Conservation (phyloP, 2,329 filamentous ascomycete genomes). For the Fusarium sp. region DNA sequence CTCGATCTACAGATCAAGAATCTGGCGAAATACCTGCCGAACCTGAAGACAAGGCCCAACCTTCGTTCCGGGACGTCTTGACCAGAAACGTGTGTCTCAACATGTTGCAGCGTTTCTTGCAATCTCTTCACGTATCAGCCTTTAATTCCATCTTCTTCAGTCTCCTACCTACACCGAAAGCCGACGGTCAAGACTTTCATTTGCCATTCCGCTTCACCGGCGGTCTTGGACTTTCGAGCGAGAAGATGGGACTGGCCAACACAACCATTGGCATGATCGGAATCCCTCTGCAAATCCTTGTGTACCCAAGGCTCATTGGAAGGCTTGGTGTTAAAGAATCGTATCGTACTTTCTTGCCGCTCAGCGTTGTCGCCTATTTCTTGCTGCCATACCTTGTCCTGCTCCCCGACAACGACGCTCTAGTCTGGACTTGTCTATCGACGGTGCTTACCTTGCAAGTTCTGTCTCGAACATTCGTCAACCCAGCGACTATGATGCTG, state of each 20-base stretch:
- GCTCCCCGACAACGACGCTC: constrained; percentile 28
- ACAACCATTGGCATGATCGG: constrained; percentile 82
- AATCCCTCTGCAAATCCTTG: constrained; percentile 68
- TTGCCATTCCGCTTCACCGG: constrained; percentile 78
- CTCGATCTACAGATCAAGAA: background rate
- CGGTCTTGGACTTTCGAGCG: constrained; percentile 80
- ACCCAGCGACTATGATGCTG: constrained; percentile 71
- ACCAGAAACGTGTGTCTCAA: constrained; percentile 68
- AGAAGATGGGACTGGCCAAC: constrained; percentile 82
- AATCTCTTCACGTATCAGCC: constrained; percentile 80
- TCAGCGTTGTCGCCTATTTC: constrained; percentile 76
- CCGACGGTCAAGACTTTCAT: constrained; percentile 57
- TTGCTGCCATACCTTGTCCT: constrained; percentile 77
- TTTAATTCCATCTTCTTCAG: constrained; percentile 84
- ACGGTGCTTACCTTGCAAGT: constrained; percentile 78
- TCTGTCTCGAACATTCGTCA: constrained; percentile 78
- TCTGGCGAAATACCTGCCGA: background rate
- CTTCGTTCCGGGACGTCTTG: constrained; percentile 69
- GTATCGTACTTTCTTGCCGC: constrained; percentile 22
- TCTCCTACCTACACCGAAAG: constrained; percentile 81
- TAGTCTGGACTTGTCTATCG: constrained; percentile 5
- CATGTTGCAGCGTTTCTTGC: constrained; percentile 76
- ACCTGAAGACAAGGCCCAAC: constrained; percentile 60
- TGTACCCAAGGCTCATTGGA: constrained; percentile 35
- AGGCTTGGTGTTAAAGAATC: constrained; percentile 27